Base-by-base conservation (phyloP, 176 grass and related monocot genomes). In the Avena atlantica region DNA sequence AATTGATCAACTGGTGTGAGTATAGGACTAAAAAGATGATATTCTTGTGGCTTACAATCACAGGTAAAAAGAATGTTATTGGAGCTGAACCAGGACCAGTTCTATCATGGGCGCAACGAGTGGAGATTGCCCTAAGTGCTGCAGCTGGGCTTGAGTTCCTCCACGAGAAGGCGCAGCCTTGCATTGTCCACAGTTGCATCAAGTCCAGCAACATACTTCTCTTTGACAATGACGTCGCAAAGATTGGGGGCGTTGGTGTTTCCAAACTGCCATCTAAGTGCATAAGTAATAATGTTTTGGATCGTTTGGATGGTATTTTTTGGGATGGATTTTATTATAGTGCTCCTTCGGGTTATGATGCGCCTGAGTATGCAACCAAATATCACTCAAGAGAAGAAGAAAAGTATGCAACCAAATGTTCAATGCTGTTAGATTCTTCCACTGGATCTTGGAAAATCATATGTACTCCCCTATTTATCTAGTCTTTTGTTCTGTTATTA, bases 171-270 rank as follows among this genome's bases (percentile, higher is more conserved):
- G 86, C 84, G 1, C 78, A 92, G 12, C 90, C 95, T 23, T 85
- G 72, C 12, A 75, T 91, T 15, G 76, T 95, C 42, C 95, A 98
- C 78, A 61, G 86, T 2, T 73, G 90, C 86, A 92, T 98, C 77
- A 98, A 93, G 48, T 93, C 93, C 11, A 95, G 88, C 81, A 98
- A 93, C n/a, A 93, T 98, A 12, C 53, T 98, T 68, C 91, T 98
- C 51, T 69, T 69, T 37, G 66, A 69, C 15, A 37, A 1, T 1
- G 15, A 69, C 15, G 15, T 40, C 3, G 66, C 31, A 20, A 69
- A 69, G 16, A 69, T 69, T 69, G 66, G 31, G 0, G 31, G 7
- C 0, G 1, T 36, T 69, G 16, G 4, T 27, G 23, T 65, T 27
- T 27, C 23, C 62, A 29, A 24, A 25, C 10, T 1, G 9, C 11